Evolutionary conservation across 2,329 filamentous ascomycete genomes (phyloP).

Genomic region (Fusarium gaditjirri): DNA sequence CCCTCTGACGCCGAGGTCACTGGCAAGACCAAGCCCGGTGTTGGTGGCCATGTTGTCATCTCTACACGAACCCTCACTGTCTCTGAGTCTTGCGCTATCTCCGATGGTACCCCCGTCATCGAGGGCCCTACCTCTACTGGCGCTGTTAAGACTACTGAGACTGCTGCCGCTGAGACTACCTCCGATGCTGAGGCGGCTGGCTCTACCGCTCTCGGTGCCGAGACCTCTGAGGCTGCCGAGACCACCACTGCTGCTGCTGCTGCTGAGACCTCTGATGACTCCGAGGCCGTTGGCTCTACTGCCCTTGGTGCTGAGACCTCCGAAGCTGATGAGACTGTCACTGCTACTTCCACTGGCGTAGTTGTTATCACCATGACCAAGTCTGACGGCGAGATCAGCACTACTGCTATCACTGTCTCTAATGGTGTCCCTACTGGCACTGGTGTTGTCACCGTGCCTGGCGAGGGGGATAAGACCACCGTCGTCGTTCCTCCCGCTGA

Average conservation of each 20-base stretch:
- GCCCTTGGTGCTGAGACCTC: slow-evolving; percentile 18
- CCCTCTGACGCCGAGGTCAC: slow-evolving; percentile 39
- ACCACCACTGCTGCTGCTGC: neutral
- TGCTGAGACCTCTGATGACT: slow-evolving; percentile 3
- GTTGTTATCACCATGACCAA: slow-evolving; percentile 34
- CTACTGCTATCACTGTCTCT: slow-evolving; percentile 24
- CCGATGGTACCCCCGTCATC: slow-evolving; percentile 37
- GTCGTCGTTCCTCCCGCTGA: neutral
- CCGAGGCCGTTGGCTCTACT: slow-evolving; percentile 1
- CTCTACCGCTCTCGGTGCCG: slow-evolving; percentile 19
- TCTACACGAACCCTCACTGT: slow-evolving; percentile 43
- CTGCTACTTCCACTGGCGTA: slow-evolving; percentile 8
- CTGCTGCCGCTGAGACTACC: slow-evolving; percentile 18
- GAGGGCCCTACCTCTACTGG: slow-evolving; percentile 34
- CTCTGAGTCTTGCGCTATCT: slow-evolving; percentile 40
- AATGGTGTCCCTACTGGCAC: slow-evolving; percentile 25
- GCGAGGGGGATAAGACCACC: slow-evolving; percentile 12
- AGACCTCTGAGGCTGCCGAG: slow-evolving; percentile 22
- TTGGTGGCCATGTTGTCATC: slow-evolving; percentile 41
- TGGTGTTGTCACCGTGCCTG: slow-evolving; percentile 15
- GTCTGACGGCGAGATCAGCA: slow-evolving; percentile 29
- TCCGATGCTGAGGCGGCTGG: slow-evolving; percentile 16
- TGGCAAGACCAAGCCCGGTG: slow-evolving; percentile 26
- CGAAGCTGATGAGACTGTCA: slow-evolving; percentile 5
- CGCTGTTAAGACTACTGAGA: slow-evolving; percentile 16